Percentiles rank a stretch among this genome's conserved stretches.
These are phyloP conservation scores for Cercospora canescens DNA, from an alignment of 2,329 filamentous ascomycete species.

Conservation along the genomic window DNA sequence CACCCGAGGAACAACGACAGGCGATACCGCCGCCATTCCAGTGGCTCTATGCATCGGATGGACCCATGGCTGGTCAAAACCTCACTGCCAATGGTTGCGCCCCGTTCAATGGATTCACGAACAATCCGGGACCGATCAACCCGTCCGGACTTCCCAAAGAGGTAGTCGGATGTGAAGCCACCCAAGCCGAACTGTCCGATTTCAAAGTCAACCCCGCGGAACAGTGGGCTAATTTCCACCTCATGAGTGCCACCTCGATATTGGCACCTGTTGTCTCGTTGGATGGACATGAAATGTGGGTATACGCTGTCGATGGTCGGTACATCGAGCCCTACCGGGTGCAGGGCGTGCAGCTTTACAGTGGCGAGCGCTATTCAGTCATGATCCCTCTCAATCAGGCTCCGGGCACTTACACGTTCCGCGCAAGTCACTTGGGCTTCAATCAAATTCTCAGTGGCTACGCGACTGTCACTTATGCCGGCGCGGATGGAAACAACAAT, in stretches of 20 bases:
- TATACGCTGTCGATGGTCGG: constrained; percentile 23
- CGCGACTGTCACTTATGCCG: constrained; percentile 14
- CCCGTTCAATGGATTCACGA: constrained; percentile 9
- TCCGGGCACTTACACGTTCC: constrained; percentile 39
- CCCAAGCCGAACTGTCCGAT: constrained; percentile 2
- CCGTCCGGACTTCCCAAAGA: constrained; percentile 10
- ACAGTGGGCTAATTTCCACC: constrained; percentile 20
- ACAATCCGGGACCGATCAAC: constrained; percentile 10
- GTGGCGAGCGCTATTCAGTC: constrained; percentile 57
- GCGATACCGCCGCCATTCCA: constrained; percentile 15
- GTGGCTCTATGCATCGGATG: constrained; percentile 5
- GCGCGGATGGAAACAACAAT: not conserved
- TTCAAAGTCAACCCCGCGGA: constrained; percentile 16
- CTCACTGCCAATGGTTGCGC: constrained; percentile 15
- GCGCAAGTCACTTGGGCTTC: constrained; percentile 12
- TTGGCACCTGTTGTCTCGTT: constrained; percentile 17
- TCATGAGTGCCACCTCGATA: constrained; percentile 14
- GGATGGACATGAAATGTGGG: constrained; percentile 21
- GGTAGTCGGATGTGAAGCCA: constrained; percentile 13
- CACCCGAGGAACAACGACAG: constrained; percentile 13
- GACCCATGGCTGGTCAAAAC: constrained; percentile 2
- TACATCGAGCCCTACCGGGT: constrained; percentile 56
- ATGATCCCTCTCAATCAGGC: constrained; percentile 48
- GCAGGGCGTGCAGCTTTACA: constrained; percentile 50
- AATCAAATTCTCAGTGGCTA: constrained; percentile 19